phyloP scores from a whole-genome alignment of 352 stramenopile genomes.

The Pythium aquatile region DNA sequence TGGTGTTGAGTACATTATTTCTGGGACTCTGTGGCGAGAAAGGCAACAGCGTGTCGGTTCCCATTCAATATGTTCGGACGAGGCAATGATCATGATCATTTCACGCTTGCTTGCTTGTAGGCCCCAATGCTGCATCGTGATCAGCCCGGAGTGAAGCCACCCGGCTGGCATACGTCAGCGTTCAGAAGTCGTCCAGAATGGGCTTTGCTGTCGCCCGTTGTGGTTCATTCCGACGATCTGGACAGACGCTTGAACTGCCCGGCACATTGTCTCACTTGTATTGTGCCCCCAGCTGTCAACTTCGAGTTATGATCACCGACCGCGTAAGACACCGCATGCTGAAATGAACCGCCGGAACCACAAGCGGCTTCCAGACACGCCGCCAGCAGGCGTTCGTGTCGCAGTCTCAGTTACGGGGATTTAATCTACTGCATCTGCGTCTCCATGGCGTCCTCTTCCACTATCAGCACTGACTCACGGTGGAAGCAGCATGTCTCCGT shows the following conservation, averaged over 20 bases:
- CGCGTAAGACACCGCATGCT: background rate
- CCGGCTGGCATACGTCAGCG: background rate
- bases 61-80: too few species aligned
- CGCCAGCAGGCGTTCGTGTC: background rate
- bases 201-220: too few species aligned
- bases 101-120: too few species aligned
- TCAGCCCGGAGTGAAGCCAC: too few species aligned
- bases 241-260: background rate
- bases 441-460: background rate
- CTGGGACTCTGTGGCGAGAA: too few species aligned
- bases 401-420: background rate
- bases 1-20: background rate
- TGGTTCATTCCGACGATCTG: too few species aligned
- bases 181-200: background rate
- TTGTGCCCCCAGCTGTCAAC: background rate
- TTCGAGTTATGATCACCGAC: background rate
- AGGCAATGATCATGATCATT: too few species aligned
- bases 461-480: background rate
- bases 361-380: background rate
- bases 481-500: background rate
- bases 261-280: background rate
- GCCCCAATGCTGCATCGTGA: too few species aligned
- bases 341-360: background rate
- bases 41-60: too few species aligned
- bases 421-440: background rate